Conservation (phyloP, 2,329 filamentous ascomycete genomes). For the Taxawa tesnikishii region DNA sequence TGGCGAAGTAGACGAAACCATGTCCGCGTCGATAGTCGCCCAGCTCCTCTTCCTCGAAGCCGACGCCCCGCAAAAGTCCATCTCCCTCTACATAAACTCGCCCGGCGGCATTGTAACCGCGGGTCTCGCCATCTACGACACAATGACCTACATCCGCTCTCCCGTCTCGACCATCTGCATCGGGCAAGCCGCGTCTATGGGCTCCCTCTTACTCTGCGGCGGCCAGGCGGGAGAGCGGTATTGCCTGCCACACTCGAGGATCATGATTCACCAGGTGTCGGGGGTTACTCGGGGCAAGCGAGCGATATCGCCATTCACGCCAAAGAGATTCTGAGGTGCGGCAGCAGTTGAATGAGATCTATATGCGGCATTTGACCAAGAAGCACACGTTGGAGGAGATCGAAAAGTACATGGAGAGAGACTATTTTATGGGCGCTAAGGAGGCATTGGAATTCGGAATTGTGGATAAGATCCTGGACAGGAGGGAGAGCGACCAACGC, state of each 20-base stretch:
- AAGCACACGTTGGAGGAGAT: conserved; percentile 64
- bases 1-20: conserved; percentile 76
- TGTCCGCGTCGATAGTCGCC: conserved; percentile 87
- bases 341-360: conserved; percentile 80
- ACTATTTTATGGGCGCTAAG: conserved; percentile 82
- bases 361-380: conserved; percentile 72
- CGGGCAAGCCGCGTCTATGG: conserved; percentile 92
- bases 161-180: conserved; percentile 92
- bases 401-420: conserved; percentile 90
- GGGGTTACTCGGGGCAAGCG: conserved; percentile 55
- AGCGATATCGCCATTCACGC: conserved; percentile 92
- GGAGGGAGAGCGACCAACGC: too few relatives aligned
- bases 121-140: conserved; percentile 84
- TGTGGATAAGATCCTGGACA: conserved; percentile 73
- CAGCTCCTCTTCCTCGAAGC: conserved; percentile 97
- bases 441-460: conserved; percentile 86
- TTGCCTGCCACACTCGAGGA: conserved; percentile 80
- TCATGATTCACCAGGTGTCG: conserved; percentile 96
- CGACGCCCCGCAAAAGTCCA: conserved; percentile 86
- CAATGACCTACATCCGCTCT: conserved; percentile 91
- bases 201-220: conserved; percentile 73
- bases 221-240: conserved; percentile 76
- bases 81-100: conserved; percentile 96
- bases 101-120: conserved; percentile 89
- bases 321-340: conserved; percentile 88